Conservation (phyloP, 768 basidiomycete species). For the Cytidiella melzeri region DNA sequence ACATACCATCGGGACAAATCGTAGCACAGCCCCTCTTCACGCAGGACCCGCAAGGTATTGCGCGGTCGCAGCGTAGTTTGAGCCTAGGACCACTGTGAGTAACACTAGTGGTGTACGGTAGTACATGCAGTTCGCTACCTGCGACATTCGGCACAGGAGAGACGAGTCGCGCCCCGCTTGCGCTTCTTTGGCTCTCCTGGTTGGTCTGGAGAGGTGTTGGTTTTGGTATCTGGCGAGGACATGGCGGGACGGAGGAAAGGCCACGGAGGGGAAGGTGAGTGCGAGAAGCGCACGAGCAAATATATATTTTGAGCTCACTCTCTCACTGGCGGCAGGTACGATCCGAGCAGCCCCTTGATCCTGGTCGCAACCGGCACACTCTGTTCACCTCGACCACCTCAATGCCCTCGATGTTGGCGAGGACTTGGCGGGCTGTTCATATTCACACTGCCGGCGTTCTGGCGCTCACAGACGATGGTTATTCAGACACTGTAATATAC, state of each 20-base stretch:
- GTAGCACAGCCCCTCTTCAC: conserved; percentile 76
- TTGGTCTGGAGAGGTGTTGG: conserved; percentile 25
- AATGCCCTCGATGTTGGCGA: neutral
- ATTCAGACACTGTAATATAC: no score
- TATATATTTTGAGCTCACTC: neutral
- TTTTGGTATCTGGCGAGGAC: conserved; percentile 20
- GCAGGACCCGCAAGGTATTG: conserved; percentile 73
- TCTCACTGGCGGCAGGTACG: conserved; percentile 10
- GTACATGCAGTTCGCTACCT: no score
- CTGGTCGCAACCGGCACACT: conserved; percentile 6
- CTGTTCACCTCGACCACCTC: neutral
- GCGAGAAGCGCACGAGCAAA: conserved; percentile 5
- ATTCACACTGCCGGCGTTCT: neutral
- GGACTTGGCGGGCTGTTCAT: neutral
- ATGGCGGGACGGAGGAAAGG: conserved; percentile 9
- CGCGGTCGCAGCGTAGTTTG: conserved; percentile 70
- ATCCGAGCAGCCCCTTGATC: no score
- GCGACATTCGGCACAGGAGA: conserved; percentile 78
- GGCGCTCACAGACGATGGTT: no score
- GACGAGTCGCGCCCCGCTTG: conserved; percentile 59
- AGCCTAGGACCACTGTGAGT: conserved; percentile 45
- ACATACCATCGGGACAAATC: conserved; percentile 72
- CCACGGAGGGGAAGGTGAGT: conserved; percentile 6
- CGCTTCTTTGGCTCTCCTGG: conserved; percentile 37
- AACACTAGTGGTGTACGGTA: no score